Evolutionary conservation across 768 basidiomycete species (phyloP).

Genomic region (Mycena amicta): DNA sequence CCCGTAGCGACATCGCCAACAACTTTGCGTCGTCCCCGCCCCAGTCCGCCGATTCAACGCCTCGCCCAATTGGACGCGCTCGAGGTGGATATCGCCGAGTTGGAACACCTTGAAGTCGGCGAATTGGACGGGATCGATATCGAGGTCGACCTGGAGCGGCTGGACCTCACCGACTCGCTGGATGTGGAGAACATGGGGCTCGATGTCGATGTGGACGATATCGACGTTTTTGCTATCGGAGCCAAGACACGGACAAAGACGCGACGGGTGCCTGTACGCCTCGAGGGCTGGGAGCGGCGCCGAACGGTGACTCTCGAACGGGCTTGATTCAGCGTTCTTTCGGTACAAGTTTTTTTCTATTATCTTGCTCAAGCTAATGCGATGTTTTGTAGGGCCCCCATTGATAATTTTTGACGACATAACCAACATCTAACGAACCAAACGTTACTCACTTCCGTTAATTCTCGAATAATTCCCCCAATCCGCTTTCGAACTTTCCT

Average conservation of each 20-base stretch:
- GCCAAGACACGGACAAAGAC: not conserved
- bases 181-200: slow-evolving; percentile 16
- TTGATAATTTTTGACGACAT: too few species aligned
- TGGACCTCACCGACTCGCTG: slow-evolving; percentile 14
- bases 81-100: slow-evolving; percentile 1
- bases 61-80: not conserved
- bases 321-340: not conserved
- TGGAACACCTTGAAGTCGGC: slow-evolving; percentile 7
- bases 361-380: too few species aligned
- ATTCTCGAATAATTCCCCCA: too few species aligned
- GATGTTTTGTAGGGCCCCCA: too few species aligned
- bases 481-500: too few species aligned
- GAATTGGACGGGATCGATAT: slow-evolving; percentile 3
- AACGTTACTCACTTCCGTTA: too few species aligned
- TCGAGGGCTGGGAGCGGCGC: not conserved
- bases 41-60: slow-evolving; percentile 9
- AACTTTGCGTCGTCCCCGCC: slow-evolving; percentile 5
- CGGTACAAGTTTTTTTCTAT: not conserved
- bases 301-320: not conserved
- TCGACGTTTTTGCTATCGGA: not conserved
- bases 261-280: not conserved
- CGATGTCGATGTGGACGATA: slow-evolving; percentile 12
- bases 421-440: too few species aligned
- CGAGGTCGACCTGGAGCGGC: slow-evolving; percentile 18
- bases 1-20: not conserved